A percentile compares a stretch with the other conserved stretches of the same genome.
phyloP scores from a whole-genome alignment of 106 monocot species.

The Narthecium ossifragum region DNA sequence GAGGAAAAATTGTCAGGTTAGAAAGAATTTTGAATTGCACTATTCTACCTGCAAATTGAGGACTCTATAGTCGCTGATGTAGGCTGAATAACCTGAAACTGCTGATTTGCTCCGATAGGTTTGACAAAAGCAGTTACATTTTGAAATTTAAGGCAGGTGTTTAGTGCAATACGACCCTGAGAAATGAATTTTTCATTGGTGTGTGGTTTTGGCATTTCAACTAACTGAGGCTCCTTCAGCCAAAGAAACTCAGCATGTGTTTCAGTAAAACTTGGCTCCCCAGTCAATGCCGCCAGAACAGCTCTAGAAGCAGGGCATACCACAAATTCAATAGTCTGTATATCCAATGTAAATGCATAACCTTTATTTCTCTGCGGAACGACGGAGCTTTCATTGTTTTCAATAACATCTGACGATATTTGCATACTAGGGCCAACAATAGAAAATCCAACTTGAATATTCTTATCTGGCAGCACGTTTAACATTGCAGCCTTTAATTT shows the following conservation, averaged over 20 bases:
- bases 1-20: neutral
- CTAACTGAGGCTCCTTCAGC: constrained; percentile 30
- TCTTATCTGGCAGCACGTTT: constrained; percentile 36
- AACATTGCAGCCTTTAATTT: constrained; percentile 26
- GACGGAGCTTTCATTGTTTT: constrained; percentile 7
- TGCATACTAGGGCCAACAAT: constrained; percentile 41
- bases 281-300: constrained; percentile 16
- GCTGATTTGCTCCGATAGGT: constrained; percentile 27
- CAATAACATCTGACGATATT: constrained; percentile 16
- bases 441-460: constrained; percentile 35
- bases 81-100: constrained; percentile 34
- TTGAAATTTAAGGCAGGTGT: constrained; percentile 31
- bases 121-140: constrained; percentile 23
- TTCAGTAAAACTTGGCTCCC: constrained; percentile 7
- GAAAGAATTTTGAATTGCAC: neutral
- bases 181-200: constrained; percentile 22
- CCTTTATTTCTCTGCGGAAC: constrained; percentile 7
- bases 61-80: constrained; percentile 31
- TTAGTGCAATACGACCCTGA: constrained; percentile 25
- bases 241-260: constrained; percentile 21
- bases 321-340: constrained; percentile 35
- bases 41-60: constrained; percentile 61
- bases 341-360: constrained; percentile 32
- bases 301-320: constrained; percentile 40
- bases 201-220: constrained; percentile 21